Conservation (phyloP, 768 basidiomycete species). For the Symmetrospora coprosmae region DNA sequence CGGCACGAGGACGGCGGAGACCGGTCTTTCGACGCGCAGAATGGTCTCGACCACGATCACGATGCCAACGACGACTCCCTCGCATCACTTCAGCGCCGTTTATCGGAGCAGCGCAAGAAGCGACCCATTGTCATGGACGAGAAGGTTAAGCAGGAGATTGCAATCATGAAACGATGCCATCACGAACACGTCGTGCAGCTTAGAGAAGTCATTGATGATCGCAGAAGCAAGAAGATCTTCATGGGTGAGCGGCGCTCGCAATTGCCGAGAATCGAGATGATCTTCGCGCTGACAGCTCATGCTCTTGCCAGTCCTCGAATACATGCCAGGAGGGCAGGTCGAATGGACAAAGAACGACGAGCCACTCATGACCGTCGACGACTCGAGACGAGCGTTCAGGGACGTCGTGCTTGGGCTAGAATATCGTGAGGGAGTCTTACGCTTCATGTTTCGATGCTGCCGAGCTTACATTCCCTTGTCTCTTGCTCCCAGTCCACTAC, state of each 20-base stretch:
- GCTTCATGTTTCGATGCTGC: slow-evolving; percentile 32
- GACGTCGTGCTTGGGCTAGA: slow-evolving; percentile 89
- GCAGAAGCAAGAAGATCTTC: slow-evolving; percentile 70
- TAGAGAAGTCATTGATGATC: slow-evolving; percentile 87
- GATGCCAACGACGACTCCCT: slow-evolving; percentile 18
- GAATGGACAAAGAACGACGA: slow-evolving; percentile 54
- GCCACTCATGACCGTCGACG: slow-evolving; percentile 67
- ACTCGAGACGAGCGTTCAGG: slow-evolving; percentile 73
- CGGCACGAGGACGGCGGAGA: background rate
- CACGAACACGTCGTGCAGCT: slow-evolving; percentile 42
- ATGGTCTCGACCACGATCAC: slow-evolving; percentile 2
- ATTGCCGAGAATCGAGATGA: background rate
- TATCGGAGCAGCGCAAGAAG: too few species aligned
- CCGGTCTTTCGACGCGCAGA: background rate
- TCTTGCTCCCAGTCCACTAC: slow-evolving; percentile 55
- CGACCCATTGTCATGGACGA: slow-evolving; percentile 28
- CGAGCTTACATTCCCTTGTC: slow-evolving; percentile 9
- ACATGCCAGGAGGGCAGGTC: slow-evolving; percentile 85
- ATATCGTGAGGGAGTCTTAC: slow-evolving; percentile 85
- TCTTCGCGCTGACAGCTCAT: background rate
- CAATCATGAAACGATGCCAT: slow-evolving; percentile 46
- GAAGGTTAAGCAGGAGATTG: slow-evolving; percentile 38
- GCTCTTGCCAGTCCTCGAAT: slow-evolving; percentile 60
- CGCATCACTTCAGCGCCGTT: too few species aligned
- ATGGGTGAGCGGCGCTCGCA: slow-evolving; percentile 54